Evolutionary conservation across 2,329 filamentous ascomycete genomes (phyloP).

Genomic region (Corinectria fuckeliana): DNA sequence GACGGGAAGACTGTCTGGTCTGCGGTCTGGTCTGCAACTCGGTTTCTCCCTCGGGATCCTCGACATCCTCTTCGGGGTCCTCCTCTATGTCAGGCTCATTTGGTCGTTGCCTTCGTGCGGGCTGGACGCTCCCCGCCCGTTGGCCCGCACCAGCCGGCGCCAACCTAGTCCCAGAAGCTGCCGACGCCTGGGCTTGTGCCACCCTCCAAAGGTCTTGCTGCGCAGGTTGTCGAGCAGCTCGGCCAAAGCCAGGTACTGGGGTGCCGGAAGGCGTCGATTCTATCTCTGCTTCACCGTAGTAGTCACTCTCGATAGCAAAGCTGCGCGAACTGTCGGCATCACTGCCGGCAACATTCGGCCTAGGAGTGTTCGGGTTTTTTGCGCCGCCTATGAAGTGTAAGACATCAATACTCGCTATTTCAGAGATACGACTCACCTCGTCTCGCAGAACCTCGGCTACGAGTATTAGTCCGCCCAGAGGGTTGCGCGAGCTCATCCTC

Average conservation of each 20-base stretch:
- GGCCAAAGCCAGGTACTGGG: slow-evolving; percentile 6
- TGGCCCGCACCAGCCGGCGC: not conserved
- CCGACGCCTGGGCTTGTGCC: not conserved
- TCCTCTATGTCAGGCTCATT: slow-evolving; percentile 11
- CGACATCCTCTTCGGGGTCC: slow-evolving; percentile 5
- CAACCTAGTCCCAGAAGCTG: not conserved
- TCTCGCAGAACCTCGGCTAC: not conserved
- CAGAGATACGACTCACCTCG: slow-evolving; percentile 17
- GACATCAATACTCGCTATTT: not conserved
- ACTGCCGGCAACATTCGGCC: slow-evolving; percentile 22
- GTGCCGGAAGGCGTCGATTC: slow-evolving; percentile 34
- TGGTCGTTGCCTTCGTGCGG: not conserved
- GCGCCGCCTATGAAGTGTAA: not conserved
- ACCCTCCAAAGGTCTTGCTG: not conserved
- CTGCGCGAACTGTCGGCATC: slow-evolving; percentile 44
- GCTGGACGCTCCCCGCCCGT: not conserved
- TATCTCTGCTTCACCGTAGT: slow-evolving; percentile 47
- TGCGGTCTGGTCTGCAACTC: not conserved
- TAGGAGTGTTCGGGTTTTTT: not conserved
- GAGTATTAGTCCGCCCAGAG: not conserved
- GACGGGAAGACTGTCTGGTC: not conserved
- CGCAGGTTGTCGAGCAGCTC: not conserved
- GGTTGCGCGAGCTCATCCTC: slow-evolving; percentile 29
- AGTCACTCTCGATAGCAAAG: slow-evolving; percentile 46
- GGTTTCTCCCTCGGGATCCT: too few relatives aligned